phyloP scores from a whole-genome alignment of 2,329 filamentous ascomycete species.

The Pseudogymnoascus sp. region DNA sequence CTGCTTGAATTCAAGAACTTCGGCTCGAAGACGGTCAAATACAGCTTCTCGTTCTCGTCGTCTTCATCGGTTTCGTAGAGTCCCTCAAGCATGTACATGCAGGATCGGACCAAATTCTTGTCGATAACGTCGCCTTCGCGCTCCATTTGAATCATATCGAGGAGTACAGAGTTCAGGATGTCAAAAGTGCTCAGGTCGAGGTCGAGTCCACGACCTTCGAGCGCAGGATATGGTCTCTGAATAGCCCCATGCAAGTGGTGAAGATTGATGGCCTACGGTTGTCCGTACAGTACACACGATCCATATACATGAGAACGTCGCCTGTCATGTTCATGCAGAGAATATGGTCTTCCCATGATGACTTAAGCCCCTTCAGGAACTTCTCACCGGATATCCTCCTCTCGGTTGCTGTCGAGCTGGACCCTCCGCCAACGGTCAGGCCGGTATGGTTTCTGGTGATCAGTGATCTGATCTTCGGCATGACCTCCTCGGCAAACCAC shows the following conservation, averaged over 20 bases:
- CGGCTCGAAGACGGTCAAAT: conserved; percentile 75
- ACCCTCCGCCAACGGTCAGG: conserved; percentile 46
- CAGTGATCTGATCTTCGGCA: conserved; percentile 61
- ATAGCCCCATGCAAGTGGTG: conserved; percentile 75
- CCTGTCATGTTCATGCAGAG: conserved; percentile 94
- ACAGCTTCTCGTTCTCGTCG: conserved; percentile 71
- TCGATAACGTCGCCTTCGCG: conserved; percentile 85
- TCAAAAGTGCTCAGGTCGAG: conserved; percentile 53
- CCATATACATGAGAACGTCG: conserved; percentile 96
- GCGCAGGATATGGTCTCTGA: conserved; percentile 76
- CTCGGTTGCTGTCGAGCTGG: conserved; percentile 65
- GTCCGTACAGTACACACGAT: conserved; percentile 74
- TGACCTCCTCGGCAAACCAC: conserved; percentile 73
- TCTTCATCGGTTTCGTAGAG: conserved; percentile 79
- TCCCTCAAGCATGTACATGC: conserved; percentile 81
- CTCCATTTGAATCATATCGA: conserved; percentile 91
- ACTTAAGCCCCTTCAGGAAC: conserved; percentile 69
- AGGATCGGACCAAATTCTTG: conserved; percentile 71
- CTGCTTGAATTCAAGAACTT: conserved; percentile 66
- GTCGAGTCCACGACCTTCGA: conserved; percentile 43
- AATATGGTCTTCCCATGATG: conserved; percentile 83
- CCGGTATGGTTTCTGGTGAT: conserved; percentile 62
- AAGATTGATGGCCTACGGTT: conserved; percentile 72
- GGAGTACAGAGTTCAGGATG: conserved; percentile 72
- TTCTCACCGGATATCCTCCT: conserved; percentile 72